Conservation (phyloP, 176 grass and related monocot species). For the Otatea glauca region DNA sequence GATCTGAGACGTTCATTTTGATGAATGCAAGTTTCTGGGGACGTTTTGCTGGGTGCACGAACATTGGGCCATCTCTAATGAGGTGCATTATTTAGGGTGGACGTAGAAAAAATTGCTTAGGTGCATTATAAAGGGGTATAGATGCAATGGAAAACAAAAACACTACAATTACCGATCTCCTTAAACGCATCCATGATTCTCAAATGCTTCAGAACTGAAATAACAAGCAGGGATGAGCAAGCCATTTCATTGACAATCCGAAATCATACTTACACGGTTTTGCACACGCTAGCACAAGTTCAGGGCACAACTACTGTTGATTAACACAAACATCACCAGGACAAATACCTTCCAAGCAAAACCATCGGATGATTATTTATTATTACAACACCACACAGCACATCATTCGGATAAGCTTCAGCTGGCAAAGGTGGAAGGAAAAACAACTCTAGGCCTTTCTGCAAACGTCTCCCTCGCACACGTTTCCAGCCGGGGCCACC, state of each 20-base stretch:
- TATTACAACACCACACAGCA: background rate
- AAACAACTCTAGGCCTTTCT: constrained; percentile 51
- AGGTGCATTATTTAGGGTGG: too few species aligned
- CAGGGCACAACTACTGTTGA: background rate
- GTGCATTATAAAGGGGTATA: too few species aligned
- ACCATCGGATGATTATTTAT: constrained; percentile 34
- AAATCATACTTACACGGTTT: background rate
- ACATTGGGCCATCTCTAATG: too few species aligned
- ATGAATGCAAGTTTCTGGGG: too few species aligned
- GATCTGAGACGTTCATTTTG: too few species aligned
- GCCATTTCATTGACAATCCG: background rate
- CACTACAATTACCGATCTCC: background rate
- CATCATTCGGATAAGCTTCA: constrained; percentile 19
- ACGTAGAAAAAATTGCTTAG: too few species aligned
- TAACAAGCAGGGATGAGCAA: background rate
- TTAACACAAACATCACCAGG: constrained; percentile 5
- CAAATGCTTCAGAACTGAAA: background rate
- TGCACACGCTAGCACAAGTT: background rate
- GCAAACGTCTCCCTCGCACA: constrained; percentile 66
- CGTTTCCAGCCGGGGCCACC: constrained; percentile 44
- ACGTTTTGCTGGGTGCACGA: too few species aligned
- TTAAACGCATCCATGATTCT: too few species aligned
- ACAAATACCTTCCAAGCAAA: constrained; percentile 33
- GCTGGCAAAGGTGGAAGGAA: constrained; percentile 13
- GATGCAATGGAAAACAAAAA: background rate